Percentiles rank a stretch among this genome's conserved stretches.
These are phyloP conservation scores for Histomonas meleagridis DNA, from an alignment of 208 protist genomes.

Conservation along the genomic window DNA sequence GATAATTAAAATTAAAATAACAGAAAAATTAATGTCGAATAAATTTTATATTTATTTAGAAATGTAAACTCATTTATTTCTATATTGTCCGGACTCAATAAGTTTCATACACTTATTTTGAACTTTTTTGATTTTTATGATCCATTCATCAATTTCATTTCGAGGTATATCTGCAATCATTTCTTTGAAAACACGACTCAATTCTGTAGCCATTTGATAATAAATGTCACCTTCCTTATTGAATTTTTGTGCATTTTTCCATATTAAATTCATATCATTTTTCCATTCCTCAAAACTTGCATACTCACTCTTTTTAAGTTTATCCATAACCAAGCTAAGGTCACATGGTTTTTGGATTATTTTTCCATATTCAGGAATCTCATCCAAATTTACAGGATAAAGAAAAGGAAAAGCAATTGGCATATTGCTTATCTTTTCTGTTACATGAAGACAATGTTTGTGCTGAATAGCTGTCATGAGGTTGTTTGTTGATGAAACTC, in stretches of 20 bases:
- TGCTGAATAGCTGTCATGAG: not conserved
- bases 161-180: not conserved
- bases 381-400: not conserved
- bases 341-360: not conserved
- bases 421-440: not conserved
- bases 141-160: not conserved
- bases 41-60: no score
- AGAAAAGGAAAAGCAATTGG: not conserved
- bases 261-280: not conserved
- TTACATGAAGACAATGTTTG: not conserved
- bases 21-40: no score
- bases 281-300: not conserved
- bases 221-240: not conserved
- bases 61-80: no score
- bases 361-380: no score
- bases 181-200: not conserved
- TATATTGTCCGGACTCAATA: no score
- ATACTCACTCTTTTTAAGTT: not conserved
- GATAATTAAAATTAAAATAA: no score
- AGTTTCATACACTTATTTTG: not conserved
- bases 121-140: not conserved
- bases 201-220: not conserved
- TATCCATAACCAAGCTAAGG: not conserved
- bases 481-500: no score
- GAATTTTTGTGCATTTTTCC: constrained; percentile 20